Base-by-base conservation (phyloP, 306 rosid species). In the Echinosophora koreensis region DNA sequence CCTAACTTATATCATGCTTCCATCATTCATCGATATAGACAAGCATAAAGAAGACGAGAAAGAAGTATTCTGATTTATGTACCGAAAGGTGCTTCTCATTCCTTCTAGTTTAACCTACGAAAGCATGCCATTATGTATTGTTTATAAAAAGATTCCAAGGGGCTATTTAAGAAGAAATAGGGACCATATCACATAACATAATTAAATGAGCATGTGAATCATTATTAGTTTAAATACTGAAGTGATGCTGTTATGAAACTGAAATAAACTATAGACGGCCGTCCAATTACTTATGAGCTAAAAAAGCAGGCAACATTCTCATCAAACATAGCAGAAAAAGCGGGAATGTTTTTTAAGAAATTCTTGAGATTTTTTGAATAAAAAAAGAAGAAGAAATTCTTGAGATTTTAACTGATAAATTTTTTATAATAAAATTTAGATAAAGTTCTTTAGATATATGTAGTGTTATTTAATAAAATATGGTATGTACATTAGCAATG, bases 301-400 rank as follows among this genome's bases (percentile, higher is more conserved):
- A 70, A 70, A 69, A 52, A 39, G 75, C 49, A 32, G 16, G 39
- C 30, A 38, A 71, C 64, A 37, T 54, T 54, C 51, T 52, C 16
- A 22, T 22, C 22, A 22, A 22, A 22, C 22, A n/a, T n/a, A 22
- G 22, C 22, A 22, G 22, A 22, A 14, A 56, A 47, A 56, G 35
- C 1, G 42, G 5, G 22, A 22, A 38, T 38, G 3, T n/a, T n/a
- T n/a, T n/a, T n/a, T n/a, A n/a, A n/a, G 8, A 39, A 39, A 39
- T 39, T 39, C 10, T 39, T 39, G 10, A 39, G 2, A 39, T 7
- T 39, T 39, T 39, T n/a, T n/a, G n/a, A n/a, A n/a, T n/a, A n/a
- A n/a, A n/a, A n/a, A n/a, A n/a, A n/a, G n/a, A n/a, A n/a, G n/a
- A n/a, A n/a, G 8, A 39, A 39, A 39, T 39, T 39, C 10, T 39